These are phyloP conservation scores for Piper betle DNA, from an alignment of 164 flowering plant species.

Conservation along the genomic window DNA sequence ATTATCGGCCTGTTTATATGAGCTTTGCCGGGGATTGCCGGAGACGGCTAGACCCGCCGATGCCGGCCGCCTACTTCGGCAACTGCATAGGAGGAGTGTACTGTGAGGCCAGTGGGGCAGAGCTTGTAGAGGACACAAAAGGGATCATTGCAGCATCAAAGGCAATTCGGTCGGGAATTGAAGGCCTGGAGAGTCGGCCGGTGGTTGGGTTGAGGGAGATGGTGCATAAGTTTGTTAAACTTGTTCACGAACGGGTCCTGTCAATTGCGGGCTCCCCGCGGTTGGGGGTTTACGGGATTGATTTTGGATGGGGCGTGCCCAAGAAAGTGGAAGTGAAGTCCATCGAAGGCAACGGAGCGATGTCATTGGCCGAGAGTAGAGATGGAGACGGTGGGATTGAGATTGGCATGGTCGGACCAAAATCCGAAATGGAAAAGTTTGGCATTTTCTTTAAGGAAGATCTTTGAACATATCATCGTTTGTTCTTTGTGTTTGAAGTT, in stretches of 20 bases:
- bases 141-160: slow-evolving; percentile 20
- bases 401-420: slow-evolving; percentile 2
- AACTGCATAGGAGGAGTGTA: slow-evolving; percentile 22
- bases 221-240: not conserved
- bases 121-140: slow-evolving; percentile 12
- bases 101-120: not conserved
- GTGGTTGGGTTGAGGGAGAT: not conserved
- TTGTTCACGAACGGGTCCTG: not conserved
- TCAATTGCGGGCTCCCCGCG: slow-evolving; percentile 7
- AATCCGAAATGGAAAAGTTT: slow-evolving; percentile 4
- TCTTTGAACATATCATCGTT: not conserved
- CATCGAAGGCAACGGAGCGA: slow-evolving; percentile 3
- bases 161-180: slow-evolving; percentile 13
- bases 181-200: not conserved
- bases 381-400: slow-evolving; percentile 9
- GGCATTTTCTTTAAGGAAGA: slow-evolving; percentile 1
- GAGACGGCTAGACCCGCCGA: slow-evolving; percentile 11
- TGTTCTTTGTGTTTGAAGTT: too few species aligned
- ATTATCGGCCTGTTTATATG: slow-evolving; percentile 7
- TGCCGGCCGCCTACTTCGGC: slow-evolving; percentile 35
- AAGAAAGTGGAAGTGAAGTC: slow-evolving; percentile 6
- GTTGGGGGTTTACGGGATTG: slow-evolving; percentile 4
- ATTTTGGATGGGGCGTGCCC: slow-evolving; percentile 8
- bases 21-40: slow-evolving; percentile 23
- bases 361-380: slow-evolving; percentile 6